Conservation (phyloP, 257 asterid species). For the Solanum sejunctum region DNA sequence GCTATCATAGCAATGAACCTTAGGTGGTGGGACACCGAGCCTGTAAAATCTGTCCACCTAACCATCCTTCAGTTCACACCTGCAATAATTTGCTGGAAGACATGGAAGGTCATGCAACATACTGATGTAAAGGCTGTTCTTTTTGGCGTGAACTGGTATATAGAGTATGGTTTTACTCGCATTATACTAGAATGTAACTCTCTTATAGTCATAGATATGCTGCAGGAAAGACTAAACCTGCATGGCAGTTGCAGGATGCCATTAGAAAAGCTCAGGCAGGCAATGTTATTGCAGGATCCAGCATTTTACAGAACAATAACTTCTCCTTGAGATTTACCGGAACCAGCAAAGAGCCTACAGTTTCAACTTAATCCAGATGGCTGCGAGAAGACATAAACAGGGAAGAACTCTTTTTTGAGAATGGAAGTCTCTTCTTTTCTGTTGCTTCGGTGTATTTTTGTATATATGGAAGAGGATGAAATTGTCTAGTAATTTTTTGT, state of each 20-base stretch:
- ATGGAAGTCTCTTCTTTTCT: neutral
- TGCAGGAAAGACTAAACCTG: neutral
- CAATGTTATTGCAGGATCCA: neutral
- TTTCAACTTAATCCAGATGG: neutral
- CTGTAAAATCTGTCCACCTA: neutral
- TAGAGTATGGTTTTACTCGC: neutral
- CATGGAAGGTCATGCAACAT: neutral
- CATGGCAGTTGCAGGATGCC: neutral
- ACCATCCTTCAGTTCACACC: neutral
- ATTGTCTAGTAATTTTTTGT: neutral
- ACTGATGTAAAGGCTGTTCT: neutral
- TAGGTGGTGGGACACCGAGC: neutral
- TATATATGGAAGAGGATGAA: neutral
- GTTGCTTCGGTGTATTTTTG: neutral
- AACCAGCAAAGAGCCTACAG: neutral
- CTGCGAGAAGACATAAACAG: neutral
- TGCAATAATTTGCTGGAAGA: neutral
- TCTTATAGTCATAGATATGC: neutral
- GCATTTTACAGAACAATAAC: neutral
- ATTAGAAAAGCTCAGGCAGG: neutral
- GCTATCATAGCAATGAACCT: neutral
- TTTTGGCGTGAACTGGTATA: neutral
- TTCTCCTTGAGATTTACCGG: neutral
- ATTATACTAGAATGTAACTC: neutral
- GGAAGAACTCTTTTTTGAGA: neutral